Evolutionary conservation across 176 grass and related monocot species (phyloP).

Genomic region (Poa annua): DNA sequence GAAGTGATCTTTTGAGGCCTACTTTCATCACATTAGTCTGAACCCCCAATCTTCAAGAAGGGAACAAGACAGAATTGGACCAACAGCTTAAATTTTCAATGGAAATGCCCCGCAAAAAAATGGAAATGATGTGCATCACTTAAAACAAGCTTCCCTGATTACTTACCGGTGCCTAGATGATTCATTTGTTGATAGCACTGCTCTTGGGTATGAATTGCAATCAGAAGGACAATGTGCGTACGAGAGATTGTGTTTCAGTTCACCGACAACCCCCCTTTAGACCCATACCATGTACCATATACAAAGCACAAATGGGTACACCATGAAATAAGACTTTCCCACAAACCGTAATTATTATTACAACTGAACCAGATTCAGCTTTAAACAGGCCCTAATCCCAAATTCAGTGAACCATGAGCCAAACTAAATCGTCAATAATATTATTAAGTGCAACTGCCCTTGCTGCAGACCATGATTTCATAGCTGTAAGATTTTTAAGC

Average conservation of each 20-base stretch:
- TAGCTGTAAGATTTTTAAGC: neutral
- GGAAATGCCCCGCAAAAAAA: too few relatives aligned
- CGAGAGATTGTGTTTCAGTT: neutral
- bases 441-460: neutral
- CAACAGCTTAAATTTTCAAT: neutral
- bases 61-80: neutral
- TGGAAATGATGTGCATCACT: neutral
- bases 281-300: conserved; percentile 14
- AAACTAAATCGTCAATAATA: neutral
- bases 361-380: neutral
- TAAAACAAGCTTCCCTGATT: conserved; percentile 15
- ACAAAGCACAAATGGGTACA: conserved; percentile 11
- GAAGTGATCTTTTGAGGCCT: neutral
- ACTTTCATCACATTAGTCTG: conserved; percentile 7
- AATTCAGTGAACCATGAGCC: neutral
- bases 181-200: conserved; percentile 6
- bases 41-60: neutral
- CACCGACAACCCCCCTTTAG: neutral
- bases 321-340: neutral
- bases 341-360: neutral
- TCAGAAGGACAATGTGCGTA: neutral
- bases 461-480: conserved; percentile 12
- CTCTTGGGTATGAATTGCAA: neutral
- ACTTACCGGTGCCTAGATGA: conserved; percentile 8
- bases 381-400: neutral